phyloP scores from a whole-genome alignment of 106 monocot species.

The Alisma plantagoaquatica region DNA sequence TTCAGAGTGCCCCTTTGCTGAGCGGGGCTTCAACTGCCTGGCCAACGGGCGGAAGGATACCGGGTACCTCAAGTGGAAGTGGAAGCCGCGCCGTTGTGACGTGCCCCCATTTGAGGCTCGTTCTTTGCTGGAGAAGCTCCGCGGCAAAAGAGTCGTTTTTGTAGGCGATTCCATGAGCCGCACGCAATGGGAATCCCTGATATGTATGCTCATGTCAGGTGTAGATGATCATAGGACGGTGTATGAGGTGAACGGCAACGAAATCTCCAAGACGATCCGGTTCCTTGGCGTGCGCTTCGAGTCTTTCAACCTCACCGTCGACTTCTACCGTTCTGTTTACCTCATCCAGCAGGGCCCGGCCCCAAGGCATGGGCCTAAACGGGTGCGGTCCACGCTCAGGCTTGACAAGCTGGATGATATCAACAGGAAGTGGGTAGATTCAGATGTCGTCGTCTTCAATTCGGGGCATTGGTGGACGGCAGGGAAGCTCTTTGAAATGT shows the following conservation, averaged over 20 bases:
- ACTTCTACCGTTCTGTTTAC: conserved; percentile 80
- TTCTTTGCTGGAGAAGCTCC: conserved; percentile 38
- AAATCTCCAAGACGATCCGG: conserved; percentile 79
- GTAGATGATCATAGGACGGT: conserved; percentile 52
- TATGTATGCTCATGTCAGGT: conserved; percentile 91
- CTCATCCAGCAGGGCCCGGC: conserved; percentile 57
- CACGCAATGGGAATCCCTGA: conserved; percentile 96
- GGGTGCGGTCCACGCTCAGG: conserved; percentile 54
- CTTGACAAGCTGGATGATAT: conserved; percentile 78
- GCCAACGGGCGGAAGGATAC: conserved; percentile 81
- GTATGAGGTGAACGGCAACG: conserved; percentile 78
- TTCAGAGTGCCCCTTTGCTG: conserved; percentile 70
- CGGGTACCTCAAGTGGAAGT: conserved; percentile 74
- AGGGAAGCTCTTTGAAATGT: conserved; percentile 85
- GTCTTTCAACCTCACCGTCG: conserved; percentile 69
- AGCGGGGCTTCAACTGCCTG: conserved; percentile 90
- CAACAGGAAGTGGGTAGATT: conserved; percentile 58
- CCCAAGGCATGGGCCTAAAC: conserved; percentile 41
- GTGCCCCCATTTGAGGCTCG: conserved; percentile 52
- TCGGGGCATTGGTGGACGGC: conserved; percentile 98
- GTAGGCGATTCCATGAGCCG: conserved; percentile 98
- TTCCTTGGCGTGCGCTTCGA: conserved; percentile 67
- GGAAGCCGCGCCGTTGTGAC: conserved; percentile 72
- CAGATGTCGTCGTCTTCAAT: conserved; percentile 89
- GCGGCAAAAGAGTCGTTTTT: conserved; percentile 78